These are phyloP conservation scores for Vachellia collinsii DNA, from an alignment of 306 rosid species.

Conservation along the genomic window DNA sequence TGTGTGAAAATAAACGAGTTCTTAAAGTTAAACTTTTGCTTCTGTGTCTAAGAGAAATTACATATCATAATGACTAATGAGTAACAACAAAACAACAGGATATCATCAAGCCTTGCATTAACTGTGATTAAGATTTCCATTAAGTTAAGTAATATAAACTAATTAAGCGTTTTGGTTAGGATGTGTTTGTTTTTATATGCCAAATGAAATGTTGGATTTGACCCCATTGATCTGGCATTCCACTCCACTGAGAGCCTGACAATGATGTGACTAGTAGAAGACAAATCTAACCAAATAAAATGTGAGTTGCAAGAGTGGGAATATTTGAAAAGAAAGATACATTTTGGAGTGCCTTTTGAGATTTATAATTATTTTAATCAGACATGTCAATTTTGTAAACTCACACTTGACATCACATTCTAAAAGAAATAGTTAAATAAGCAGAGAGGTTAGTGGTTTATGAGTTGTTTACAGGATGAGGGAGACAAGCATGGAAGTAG, in stretches of 20 bases:
- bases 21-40: neutral
- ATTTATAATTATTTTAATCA: conserved; percentile 42
- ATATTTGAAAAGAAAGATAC: conserved; percentile 39
- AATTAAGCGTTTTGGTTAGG: conserved; percentile 22
- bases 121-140: conserved; percentile 26
- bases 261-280: conserved; percentile 69
- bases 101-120: conserved; percentile 8
- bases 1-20: neutral
- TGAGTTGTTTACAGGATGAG: conserved; percentile 54
- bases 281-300: conserved; percentile 53
- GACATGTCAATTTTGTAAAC: conserved; percentile 58
- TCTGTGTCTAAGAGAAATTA: neutral
- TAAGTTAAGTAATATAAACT: neutral
- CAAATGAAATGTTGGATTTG: conserved; percentile 41
- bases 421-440: conserved; percentile 43
- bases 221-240: conserved; percentile 70
- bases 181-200: conserved; percentile 36
- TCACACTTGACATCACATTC: conserved; percentile 67
- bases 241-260: conserved; percentile 57
- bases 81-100: conserved; percentile 14
- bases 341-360: conserved; percentile 48
- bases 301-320: conserved; percentile 32
- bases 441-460: conserved; percentile 46
- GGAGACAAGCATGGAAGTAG: conserved; percentile 53
- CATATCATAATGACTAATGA: neutral